phyloP scores from a whole-genome alignment of 2,329 filamentous ascomycete genomes.

The Talaromyces funiculosus region DNA sequence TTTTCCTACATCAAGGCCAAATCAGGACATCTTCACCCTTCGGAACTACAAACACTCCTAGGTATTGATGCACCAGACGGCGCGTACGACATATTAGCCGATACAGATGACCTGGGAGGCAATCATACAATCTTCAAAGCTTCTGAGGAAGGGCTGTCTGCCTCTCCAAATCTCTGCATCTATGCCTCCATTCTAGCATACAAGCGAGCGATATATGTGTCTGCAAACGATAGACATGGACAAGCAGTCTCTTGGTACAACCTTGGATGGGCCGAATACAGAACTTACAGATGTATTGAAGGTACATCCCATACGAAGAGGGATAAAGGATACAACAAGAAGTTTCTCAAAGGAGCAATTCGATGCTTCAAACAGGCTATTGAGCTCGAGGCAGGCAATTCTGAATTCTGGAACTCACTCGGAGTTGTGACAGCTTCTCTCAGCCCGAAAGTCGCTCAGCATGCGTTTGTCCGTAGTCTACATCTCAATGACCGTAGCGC shows the following conservation, averaged over 20 bases:
- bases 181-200: conserved; percentile 74
- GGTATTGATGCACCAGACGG: conserved; percentile 44
- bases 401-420: conserved; percentile 95
- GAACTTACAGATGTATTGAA: conserved; percentile 63
- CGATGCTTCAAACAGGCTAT: conserved; percentile 93
- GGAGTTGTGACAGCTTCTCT: conserved; percentile 84
- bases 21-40: conserved; percentile 56
- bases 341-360: conserved; percentile 72
- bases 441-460: conserved; percentile 83
- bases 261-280: conserved; percentile 86
- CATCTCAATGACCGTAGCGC: conserved; percentile 85
- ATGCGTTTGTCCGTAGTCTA: conserved; percentile 87
- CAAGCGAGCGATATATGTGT: conserved; percentile 74
- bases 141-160: conserved; percentile 24
- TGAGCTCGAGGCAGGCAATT: conserved; percentile 86
- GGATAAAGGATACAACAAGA: conserved; percentile 53
- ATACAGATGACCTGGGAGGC: conserved; percentile 61
- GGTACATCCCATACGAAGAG: conserved; percentile 29
- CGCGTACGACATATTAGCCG: conserved; percentile 58
- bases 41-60: conserved; percentile 54
- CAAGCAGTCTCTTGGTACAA: conserved; percentile 98
- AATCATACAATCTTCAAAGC: conserved; percentile 32
- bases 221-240: conserved; percentile 70
- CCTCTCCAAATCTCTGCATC: conserved; percentile 51
- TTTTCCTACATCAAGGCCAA: conserved; percentile 74